phyloP scores from a whole-genome alignment of 495 filamentous ascomycete genomes.

The Talaromyces ruber region DNA sequence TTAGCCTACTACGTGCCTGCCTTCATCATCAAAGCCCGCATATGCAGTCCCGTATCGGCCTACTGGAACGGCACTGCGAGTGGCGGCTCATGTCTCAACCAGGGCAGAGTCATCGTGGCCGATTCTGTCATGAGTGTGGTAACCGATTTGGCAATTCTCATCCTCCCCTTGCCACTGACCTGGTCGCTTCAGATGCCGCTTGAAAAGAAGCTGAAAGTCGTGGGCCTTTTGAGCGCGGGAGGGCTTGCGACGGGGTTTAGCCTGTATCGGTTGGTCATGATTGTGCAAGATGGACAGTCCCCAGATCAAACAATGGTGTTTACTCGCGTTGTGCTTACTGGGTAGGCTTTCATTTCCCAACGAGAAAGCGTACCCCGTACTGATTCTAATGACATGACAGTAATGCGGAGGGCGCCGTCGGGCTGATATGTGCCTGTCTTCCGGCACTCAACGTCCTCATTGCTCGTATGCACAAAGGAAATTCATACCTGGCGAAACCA shows the following conservation, averaged over 20 bases:
- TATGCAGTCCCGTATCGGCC: conserved; percentile 25
- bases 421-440: conserved; percentile 31
- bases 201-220: conserved; percentile 35
- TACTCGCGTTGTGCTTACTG: conserved; percentile 34
- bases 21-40: conserved; percentile 25
- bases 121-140: conserved; percentile 40
- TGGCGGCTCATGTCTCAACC: conserved; percentile 27
- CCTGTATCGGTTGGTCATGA: conserved; percentile 35
- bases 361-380: neutral
- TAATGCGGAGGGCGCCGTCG: conserved; percentile 30
- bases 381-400: conserved; percentile 8
- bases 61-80: conserved; percentile 19
- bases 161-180: conserved; percentile 37
- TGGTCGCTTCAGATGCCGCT: conserved; percentile 39
- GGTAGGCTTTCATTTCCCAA: conserved; percentile 20
- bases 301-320: conserved; percentile 32
- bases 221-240: conserved; percentile 35
- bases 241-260: conserved; percentile 38
- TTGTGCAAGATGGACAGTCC: conserved; percentile 22
- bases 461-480: conserved; percentile 11
- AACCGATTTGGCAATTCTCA: conserved; percentile 36
- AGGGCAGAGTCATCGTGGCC: conserved; percentile 33
- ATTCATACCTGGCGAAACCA: conserved; percentile 12
- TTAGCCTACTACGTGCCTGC: conserved; percentile 26
- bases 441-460: conserved; percentile 25